Percentiles rank a stretch among this genome's conserved stretches.
These are phyloP conservation scores for Stygiomarasmius scandens DNA, from an alignment of 1,284 basidiomycete genomes.

Conservation along the genomic window DNA sequence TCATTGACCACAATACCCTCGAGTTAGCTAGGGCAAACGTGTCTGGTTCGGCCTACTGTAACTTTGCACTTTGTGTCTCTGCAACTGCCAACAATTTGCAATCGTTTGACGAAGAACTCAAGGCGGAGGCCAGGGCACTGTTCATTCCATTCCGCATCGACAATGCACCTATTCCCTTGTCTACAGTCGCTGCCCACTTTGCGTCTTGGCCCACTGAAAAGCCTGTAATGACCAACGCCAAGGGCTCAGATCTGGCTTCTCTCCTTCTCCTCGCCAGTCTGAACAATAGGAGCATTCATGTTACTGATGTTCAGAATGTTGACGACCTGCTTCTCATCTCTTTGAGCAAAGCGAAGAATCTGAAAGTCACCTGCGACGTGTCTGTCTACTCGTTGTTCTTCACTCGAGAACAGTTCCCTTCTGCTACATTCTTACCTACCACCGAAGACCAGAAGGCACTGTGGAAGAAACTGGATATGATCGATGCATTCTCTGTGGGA, in stretches of 20 bases:
- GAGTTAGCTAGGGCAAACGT: slow-evolving; percentile 71
- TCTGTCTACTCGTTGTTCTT: slow-evolving; percentile 94
- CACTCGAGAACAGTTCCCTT: slow-evolving; percentile 74
- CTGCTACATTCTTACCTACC: slow-evolving; percentile 72
- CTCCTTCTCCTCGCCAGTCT: slow-evolving; percentile 92
- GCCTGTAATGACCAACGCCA: slow-evolving; percentile 93
- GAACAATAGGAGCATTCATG: slow-evolving; percentile 88
- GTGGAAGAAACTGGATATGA: slow-evolving; percentile 84
- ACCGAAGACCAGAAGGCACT: slow-evolving; percentile 81
- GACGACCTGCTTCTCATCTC: slow-evolving; percentile 93
- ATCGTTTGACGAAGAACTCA: slow-evolving; percentile 72
- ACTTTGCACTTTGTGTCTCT: slow-evolving; percentile 83
- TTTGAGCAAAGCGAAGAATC: slow-evolving; percentile 91
- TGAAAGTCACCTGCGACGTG: slow-evolving; percentile 97
- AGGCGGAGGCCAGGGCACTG: slow-evolving; percentile 79
- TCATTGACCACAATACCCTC: slow-evolving; percentile 72
- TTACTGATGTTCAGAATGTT: slow-evolving; percentile 88
- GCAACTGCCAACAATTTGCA: slow-evolving; percentile 74
- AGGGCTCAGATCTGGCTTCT: slow-evolving; percentile 91
- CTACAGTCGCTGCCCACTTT: slow-evolving; percentile 84
- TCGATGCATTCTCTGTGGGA: slow-evolving; percentile 94
- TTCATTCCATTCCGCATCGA: slow-evolving; percentile 81
- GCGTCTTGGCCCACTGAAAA: slow-evolving; percentile 91
- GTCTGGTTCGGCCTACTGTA: slow-evolving; percentile 72
- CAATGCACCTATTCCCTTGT: slow-evolving; percentile 50